Percentiles rank a stretch among this genome's conserved stretches.
Evolutionary conservation across 2,329 filamentous ascomycete species (phyloP).

Genomic region (Eurotiales sp.): DNA sequence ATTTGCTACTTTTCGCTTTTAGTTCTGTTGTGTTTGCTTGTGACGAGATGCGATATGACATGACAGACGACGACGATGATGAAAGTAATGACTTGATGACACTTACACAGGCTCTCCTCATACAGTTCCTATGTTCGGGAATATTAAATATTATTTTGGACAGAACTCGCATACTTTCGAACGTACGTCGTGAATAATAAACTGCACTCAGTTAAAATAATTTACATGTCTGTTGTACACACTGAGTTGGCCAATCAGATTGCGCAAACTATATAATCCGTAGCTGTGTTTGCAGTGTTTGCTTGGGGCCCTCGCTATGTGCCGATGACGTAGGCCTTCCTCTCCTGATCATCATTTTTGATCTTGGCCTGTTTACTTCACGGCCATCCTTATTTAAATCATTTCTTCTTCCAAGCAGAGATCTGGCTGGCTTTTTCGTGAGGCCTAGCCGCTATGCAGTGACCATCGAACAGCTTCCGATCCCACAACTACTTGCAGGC

Average conservation of each 20-base stretch:
- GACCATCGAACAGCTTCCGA: neutral
- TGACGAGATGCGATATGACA: neutral
- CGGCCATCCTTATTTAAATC: neutral
- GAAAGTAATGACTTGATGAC: constrained; percentile 14
- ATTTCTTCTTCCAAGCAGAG: neutral
- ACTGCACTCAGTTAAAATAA: no score
- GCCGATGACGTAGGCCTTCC: neutral
- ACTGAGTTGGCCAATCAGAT: constrained; percentile 2
- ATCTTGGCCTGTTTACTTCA: no score
- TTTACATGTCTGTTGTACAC: no score
- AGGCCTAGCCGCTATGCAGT: neutral
- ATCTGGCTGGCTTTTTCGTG: neutral
- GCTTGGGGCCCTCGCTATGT: neutral
- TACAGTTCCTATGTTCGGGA: constrained; percentile 8
- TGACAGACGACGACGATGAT: constrained; percentile 2
- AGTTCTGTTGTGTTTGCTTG: neutral
- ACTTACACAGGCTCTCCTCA: neutral
- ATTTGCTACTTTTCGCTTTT: neutral
- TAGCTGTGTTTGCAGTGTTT: neutral
- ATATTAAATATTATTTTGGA: neutral
- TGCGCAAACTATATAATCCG: neutral
- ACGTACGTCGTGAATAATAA: no score
- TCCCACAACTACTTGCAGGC: neutral
- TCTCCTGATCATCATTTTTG: neutral
- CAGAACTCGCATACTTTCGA: no score